Evolutionary conservation across 371 early-diverging fungal genomes (phyloP).

Genomic region (Rhizopus microsporus): DNA sequence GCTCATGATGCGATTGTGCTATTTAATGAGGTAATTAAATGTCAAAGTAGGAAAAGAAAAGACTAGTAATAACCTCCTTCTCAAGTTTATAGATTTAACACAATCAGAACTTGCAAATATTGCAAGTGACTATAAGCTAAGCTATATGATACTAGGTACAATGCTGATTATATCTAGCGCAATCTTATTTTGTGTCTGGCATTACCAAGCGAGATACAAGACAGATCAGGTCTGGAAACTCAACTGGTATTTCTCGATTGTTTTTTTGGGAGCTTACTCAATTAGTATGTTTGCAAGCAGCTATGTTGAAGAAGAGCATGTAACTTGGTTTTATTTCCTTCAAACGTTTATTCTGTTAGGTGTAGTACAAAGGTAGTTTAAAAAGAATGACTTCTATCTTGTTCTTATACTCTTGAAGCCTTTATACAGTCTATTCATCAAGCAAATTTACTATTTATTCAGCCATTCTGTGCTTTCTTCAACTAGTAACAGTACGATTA

Average conservation of each 20-base stretch:
- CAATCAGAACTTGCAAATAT: slow-evolving; percentile 50
- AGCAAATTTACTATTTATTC: not conserved
- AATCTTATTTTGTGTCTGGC: slow-evolving; percentile 2
- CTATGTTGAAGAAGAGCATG: slow-evolving; percentile 79
- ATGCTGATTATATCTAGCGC: slow-evolving; percentile 19
- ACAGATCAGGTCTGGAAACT: slow-evolving; percentile 10
- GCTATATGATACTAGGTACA: slow-evolving; percentile 52
- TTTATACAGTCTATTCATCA: not conserved
- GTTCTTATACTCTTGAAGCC: not conserved
- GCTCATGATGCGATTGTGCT: slow-evolving; percentile 22
- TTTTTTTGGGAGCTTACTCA: slow-evolving; percentile 47
- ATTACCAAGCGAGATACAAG: not conserved
- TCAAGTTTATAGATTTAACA: slow-evolving; percentile 49
- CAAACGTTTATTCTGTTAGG: slow-evolving; percentile 58
- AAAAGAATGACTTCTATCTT: not conserved
- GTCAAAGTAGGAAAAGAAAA: not conserved
- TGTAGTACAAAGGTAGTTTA: slow-evolving; percentile 45
- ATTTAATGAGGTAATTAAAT: slow-evolving; percentile 35
- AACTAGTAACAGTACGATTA: slow-evolving; percentile 13
- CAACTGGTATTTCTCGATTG: slow-evolving; percentile 25
- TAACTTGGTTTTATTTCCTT: slow-evolving; percentile 72
- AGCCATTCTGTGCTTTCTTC: slow-evolving; percentile 4
- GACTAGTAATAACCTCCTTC: not conserved
- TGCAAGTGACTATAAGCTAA: slow-evolving; percentile 58
- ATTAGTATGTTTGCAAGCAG: slow-evolving; percentile 70